Evolutionary conservation across 768 basidiomycete species (phyloP).

Genomic region (Fomitopsis serialis): DNA sequence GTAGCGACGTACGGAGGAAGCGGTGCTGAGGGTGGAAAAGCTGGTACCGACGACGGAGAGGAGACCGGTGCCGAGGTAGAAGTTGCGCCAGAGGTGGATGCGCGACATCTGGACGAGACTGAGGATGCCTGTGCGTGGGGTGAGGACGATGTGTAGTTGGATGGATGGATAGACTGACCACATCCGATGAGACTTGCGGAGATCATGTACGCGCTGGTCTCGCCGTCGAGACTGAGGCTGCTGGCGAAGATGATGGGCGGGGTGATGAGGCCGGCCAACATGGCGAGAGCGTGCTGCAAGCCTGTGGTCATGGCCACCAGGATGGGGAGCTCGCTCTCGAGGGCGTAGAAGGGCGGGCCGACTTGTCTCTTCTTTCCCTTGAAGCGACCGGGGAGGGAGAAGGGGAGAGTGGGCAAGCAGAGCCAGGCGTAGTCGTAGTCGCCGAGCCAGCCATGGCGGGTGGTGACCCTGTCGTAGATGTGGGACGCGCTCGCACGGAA

Average conservation of each 20-base stretch:
- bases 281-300: constrained; percentile 71
- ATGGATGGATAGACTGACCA: constrained; percentile 36
- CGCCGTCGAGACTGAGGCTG: constrained; percentile 50
- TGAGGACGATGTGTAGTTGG: background rate
- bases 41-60: constrained; percentile 79
- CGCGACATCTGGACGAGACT: constrained; percentile 79
- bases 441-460: constrained; percentile 72
- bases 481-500: constrained; percentile 9
- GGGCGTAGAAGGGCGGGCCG: constrained; percentile 68
- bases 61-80: constrained; percentile 75
- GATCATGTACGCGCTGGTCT: constrained; percentile 70
- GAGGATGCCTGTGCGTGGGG: constrained; percentile 47
- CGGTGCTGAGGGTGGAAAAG: constrained; percentile 74
- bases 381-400: constrained; percentile 27
- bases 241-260: constrained; percentile 79
- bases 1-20: constrained; percentile 44
- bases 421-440: constrained; percentile 75
- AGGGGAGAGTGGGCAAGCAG: constrained; percentile 66
- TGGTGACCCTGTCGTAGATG: constrained; percentile 35
- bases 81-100: constrained; percentile 51
- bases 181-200: constrained; percentile 78
- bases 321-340: constrained; percentile 69
- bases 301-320: constrained; percentile 70
- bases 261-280: constrained; percentile 79
- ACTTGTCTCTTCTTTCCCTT: constrained; percentile 21